phyloP scores from a whole-genome alignment of 148 eudicot species.

The Talinum fruticosum region DNA sequence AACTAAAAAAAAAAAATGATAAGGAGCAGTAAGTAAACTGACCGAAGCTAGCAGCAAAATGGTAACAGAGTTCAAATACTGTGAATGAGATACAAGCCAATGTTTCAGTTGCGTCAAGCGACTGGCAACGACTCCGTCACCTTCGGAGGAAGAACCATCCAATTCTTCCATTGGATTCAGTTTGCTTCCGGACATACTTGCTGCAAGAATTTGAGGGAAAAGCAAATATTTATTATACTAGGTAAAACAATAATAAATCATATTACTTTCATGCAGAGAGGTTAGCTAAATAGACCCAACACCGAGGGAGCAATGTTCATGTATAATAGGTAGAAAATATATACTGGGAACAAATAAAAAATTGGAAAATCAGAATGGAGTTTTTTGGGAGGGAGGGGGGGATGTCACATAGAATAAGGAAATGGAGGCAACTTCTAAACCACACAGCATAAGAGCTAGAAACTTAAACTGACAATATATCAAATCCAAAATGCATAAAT shows the following conservation, averaged over 20 bases:
- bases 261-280: too few species aligned
- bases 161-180: constrained; percentile 59
- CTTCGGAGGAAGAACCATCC: constrained; percentile 54
- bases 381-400: neutral
- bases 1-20: neutral
- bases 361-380: neutral
- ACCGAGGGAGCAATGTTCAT: neutral
- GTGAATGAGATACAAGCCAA: constrained; percentile 86
- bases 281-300: neutral
- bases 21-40: constrained; percentile 33
- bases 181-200: constrained; percentile 58
- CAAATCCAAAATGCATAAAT: too few species aligned
- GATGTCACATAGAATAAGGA: neutral
- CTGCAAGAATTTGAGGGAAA: constrained; percentile 39
- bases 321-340: neutral
- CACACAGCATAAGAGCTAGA: too few species aligned
- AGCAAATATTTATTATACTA: neutral
- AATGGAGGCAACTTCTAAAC: neutral
- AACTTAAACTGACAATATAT: too few species aligned
- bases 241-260: neutral
- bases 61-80: constrained; percentile 81
- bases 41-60: constrained; percentile 95
- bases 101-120: constrained; percentile 45
- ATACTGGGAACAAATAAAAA: neutral
- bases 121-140: constrained; percentile 45